Evolutionary conservation across 371 early-diverging fungal species (phyloP), one percentile per base, ranked within the genome.

Genomic region (Apophysomyces elegans): DNA sequence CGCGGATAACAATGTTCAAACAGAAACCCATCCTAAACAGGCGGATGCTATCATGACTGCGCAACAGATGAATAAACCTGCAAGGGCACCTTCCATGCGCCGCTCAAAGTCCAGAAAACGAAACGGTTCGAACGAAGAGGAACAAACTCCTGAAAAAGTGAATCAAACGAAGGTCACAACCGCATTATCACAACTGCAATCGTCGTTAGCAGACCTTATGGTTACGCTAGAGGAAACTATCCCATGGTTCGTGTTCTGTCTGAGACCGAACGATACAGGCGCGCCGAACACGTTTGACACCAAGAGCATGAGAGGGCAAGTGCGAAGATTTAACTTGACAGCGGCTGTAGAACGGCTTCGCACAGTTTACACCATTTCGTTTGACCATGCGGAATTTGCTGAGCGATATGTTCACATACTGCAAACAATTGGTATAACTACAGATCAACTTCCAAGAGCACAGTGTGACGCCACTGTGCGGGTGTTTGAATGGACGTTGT

Each of bases 201-300:
- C 83, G 0, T 83, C 91, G 5, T 70, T 94, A 26, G 80, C 86
- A 38, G 92, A 93, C 66, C 75, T 96, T 7, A 76, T 95, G 26
- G 90, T 86, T 39, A 86, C 92, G 12, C 75, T 96, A 36, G 84
- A 85, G 57, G 91, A 91, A 59, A 92, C 95, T 0, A 86, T 85
- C 36, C 79, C 91, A 9, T 96, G 95, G 96, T 90, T 89, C 69
- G 73, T 95, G 45, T 78, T 91, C 70, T 93, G 93, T 77, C 71
- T 96, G 50, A 81, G 83, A 21, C 88, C 91, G 1, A 88, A 89
- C 67, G 85, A 86, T 58, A 75, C 84, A 5, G 79, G 78, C 59
- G 77, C 77, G 69, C 70, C 84, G 37, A 71, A 74, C n/a, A 62
- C 69, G 38, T 85, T 88, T 72, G 90, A 91, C 65, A 65, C 66